A percentile compares a stretch with the other conserved stretches of the same genome.
Evolutionary conservation across 148 eudicot genomes (phyloP).

Genomic region (Chenopodium berlandieri): DNA sequence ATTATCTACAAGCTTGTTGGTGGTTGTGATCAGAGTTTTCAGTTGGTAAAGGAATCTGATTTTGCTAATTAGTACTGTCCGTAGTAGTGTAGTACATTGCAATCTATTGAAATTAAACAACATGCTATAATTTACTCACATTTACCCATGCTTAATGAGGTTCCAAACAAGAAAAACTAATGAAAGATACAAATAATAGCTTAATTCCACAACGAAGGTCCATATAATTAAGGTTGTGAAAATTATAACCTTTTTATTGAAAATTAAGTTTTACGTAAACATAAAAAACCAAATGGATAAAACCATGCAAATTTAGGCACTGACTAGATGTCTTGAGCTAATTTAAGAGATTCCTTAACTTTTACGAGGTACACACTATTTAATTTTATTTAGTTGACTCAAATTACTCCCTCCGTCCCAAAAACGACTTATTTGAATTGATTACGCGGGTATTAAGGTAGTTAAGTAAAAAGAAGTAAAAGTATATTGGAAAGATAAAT

Average conservation of each 20-base stretch:
- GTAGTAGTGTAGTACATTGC: too few species aligned
- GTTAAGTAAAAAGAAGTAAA: too few species aligned
- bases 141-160: background rate
- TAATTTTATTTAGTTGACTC: constrained; percentile 4
- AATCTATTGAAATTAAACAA: too few species aligned
- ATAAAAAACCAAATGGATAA: constrained; percentile 19
- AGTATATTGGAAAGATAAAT: too few species aligned
- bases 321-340: constrained; percentile 19
- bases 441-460: too few species aligned
- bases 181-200: constrained; percentile 18
- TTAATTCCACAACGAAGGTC: background rate
- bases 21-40: too few species aligned
- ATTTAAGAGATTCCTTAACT: constrained; percentile 10
- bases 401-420: too few species aligned
- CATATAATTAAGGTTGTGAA: constrained; percentile 4
- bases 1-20: too few species aligned
- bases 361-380: background rate
- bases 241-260: background rate
- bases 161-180: constrained; percentile 14
- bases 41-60: too few species aligned
- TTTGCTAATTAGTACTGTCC: too few species aligned
- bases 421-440: too few species aligned
- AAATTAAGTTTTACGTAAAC: background rate
- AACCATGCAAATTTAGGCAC: constrained; percentile 15
- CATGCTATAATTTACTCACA: background rate